Evolutionary conservation across 768 basidiomycete genomes (phyloP).

Genomic region (Heimioporus sp.): DNA sequence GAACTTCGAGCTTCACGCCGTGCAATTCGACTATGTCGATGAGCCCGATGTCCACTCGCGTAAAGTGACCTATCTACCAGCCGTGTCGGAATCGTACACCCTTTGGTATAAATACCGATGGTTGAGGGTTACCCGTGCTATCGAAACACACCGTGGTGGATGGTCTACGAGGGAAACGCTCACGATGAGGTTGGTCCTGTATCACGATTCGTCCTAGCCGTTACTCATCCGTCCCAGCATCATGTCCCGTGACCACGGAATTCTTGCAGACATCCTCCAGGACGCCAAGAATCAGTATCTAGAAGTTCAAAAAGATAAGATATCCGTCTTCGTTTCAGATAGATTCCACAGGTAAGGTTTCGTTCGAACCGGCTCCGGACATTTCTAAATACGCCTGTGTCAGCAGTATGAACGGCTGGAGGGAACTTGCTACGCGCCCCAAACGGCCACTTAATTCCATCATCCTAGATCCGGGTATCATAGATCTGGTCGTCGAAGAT

Average conservation of each 20-base stretch:
- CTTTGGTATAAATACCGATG: slow-evolving; percentile 35
- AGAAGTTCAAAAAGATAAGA: slow-evolving; percentile 48
- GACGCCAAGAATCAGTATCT: slow-evolving; percentile 54
- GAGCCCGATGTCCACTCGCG: slow-evolving; percentile 23
- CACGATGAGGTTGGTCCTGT: slow-evolving; percentile 17
- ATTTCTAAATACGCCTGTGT: neutral
- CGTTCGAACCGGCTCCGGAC: neutral
- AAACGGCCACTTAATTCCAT: slow-evolving; percentile 69
- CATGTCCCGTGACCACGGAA: slow-evolving; percentile 41
- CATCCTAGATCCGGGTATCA: slow-evolving; percentile 67
- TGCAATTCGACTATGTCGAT: slow-evolving; percentile 19
- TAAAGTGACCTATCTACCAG: slow-evolving; percentile 35
- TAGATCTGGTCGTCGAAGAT: slow-evolving; percentile 63
- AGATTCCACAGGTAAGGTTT: slow-evolving; percentile 35
- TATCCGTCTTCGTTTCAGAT: slow-evolving; percentile 54
- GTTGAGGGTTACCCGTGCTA: slow-evolving; percentile 26
- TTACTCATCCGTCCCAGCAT: slow-evolving; percentile 38
- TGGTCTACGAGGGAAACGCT: slow-evolving; percentile 21
- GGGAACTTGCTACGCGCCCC: slow-evolving; percentile 50
- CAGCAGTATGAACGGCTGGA: slow-evolving; percentile 44
- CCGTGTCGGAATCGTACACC: slow-evolving; percentile 31
- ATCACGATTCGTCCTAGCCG: neutral
- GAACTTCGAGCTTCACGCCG: slow-evolving; percentile 31
- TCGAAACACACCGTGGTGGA: slow-evolving; percentile 15
- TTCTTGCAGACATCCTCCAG: slow-evolving; percentile 51